A percentile compares a stretch with the other conserved stretches of the same genome.
These are phyloP conservation scores for Coelastrella sp. DNA, from an alignment of 139 green algal genomes.

Conservation along the genomic window DNA sequence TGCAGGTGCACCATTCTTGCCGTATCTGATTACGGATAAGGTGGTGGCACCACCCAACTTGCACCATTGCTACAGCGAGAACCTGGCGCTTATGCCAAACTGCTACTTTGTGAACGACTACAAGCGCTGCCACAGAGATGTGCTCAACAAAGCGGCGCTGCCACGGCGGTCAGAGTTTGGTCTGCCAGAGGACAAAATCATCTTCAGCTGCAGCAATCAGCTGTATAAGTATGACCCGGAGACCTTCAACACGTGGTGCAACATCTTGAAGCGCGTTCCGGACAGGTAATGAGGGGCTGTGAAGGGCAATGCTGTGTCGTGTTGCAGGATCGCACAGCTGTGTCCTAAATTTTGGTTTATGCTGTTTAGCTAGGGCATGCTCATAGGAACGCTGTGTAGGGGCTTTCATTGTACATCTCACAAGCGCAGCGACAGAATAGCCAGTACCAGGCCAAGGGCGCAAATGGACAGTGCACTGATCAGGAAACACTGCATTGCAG, in stretches of 20 bases:
- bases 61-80: conserved; percentile 87
- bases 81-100: conserved; percentile 88
- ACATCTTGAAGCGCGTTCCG: conserved; percentile 83
- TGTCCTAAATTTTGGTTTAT: too few relatives aligned
- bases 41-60: conserved; percentile 73
- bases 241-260: conserved; percentile 87
- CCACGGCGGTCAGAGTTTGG: conserved; percentile 64
- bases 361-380: too few relatives aligned
- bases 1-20: conserved; percentile 81
- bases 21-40: conserved; percentile 90
- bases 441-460: too few relatives aligned
- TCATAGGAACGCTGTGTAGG: too few relatives aligned
- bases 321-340: too few relatives aligned
- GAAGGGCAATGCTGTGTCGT: too few relatives aligned
- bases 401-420: too few relatives aligned
- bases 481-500: too few relatives aligned
- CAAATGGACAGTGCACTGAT: too few relatives aligned
- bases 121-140: conserved; percentile 76
- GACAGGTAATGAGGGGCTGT: conserved; percentile 1
- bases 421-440: too few relatives aligned
- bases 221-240: conserved; percentile 96
- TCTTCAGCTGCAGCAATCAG: conserved; percentile 91
- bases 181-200: conserved; percentile 83
- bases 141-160: conserved; percentile 66
- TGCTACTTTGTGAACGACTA: conserved; percentile 98